Conservation (phyloP, 371 early-diverging fungal species). For the Mucor indicus region DNA sequence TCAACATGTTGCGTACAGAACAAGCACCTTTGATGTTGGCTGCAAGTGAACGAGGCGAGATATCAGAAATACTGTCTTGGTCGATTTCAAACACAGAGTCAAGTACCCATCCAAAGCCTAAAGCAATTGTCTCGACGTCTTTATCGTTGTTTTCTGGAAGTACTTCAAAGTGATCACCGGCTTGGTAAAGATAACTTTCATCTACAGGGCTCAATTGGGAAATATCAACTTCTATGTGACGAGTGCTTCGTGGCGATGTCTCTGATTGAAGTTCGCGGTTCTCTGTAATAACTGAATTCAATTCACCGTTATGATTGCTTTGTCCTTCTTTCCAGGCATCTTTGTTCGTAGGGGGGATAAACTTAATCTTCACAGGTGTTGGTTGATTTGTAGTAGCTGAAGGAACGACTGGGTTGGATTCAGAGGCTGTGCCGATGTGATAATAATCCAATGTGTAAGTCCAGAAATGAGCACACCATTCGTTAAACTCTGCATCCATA, state of each 20-base stretch:
- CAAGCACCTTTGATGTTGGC: conserved; percentile 47
- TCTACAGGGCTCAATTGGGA: conserved; percentile 21
- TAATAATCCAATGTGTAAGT: conserved; percentile 17
- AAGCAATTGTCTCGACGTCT: conserved; percentile 42
- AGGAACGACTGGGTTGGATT: conserved; percentile 24
- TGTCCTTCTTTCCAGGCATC: conserved; percentile 27
- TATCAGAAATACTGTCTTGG: conserved; percentile 15
- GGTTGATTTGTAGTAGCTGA: conserved; percentile 36
- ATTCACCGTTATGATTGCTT: conserved; percentile 28
- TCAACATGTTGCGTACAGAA: conserved; percentile 47
- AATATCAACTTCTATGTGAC: conserved; percentile 49
- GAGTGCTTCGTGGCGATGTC: conserved; percentile 38
- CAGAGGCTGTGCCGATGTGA: conserved; percentile 21
- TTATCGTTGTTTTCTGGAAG: conserved; percentile 41
- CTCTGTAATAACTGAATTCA: conserved; percentile 19
- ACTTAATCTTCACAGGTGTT: conserved; percentile 33
- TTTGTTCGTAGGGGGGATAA: conserved; percentile 20
- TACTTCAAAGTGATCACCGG: conserved; percentile 61
- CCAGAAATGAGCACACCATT: conserved; percentile 48
- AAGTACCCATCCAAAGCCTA: conserved; percentile 46
- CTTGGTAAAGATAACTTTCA: conserved; percentile 28
- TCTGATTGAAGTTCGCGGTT: conserved; percentile 40
- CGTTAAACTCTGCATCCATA: conserved; percentile 42
- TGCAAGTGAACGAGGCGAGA: conserved; percentile 51
- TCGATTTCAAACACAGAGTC: conserved; percentile 55